Evolutionary conservation across 179 eudicot genomes (phyloP), one percentile per base, ranked within the genome.

Genomic region (Corrigiola litoralis): DNA sequence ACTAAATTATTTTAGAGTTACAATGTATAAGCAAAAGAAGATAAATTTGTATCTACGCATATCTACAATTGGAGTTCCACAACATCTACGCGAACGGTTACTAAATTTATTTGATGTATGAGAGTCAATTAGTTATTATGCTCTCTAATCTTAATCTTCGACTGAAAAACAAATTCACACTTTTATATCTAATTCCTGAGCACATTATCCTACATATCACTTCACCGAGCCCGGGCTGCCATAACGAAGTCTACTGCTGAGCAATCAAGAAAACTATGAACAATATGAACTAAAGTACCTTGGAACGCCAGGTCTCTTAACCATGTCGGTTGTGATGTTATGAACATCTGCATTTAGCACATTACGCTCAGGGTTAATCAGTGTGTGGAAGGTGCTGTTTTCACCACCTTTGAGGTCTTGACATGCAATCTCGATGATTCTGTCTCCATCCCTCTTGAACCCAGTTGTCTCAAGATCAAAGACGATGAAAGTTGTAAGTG

Each of bases 381-480:
- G 79, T 6, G 95, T 84, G 69, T 87, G 92, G 55, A 92, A 90
- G 42, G 95, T 87, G 75, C 96, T 90, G 65, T 82, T 82, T 67
- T 74, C 76, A 45, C 96, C 98, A 17, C 98, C 98, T 24, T 34
- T 60, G 45, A 92, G 84, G 76, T 87, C 96, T 77, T 69, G 83
- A 49, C 86, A 61, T 16, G 95, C 98, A 67, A 92, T 84, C 84
- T 92, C 98, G 54, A 92, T 81, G 7, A 92, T 86, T 64, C 92
- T 66, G 29, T 74, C 88, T 6, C 8, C 20, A 25, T 56, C 75
- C 67, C 92, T 85, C 38, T 75, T 63, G 27, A 89, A 63, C 41
- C 98, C 96, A 62, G 96, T 84, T 47, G 96, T 92, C 72, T 92
- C 98, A 54, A 87, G 79, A 76, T 92, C 98, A 58, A 92, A 82